phyloP scores from a whole-genome alignment of 129 eudicot species.

The Solidago caesia region DNA sequence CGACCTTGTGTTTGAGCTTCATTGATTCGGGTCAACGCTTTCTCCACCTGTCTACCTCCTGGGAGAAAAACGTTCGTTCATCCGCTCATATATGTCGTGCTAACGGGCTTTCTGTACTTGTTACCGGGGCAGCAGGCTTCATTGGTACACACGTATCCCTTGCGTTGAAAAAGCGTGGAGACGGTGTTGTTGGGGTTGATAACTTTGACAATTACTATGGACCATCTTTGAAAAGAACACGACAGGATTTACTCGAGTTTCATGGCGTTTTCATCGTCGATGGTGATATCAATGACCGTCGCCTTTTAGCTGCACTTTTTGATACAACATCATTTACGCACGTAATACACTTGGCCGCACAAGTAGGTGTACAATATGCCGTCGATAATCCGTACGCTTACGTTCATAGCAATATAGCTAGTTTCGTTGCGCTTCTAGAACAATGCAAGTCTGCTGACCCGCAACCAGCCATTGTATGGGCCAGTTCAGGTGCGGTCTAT shows the following conservation, averaged over 20 bases:
- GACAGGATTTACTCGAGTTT: slow-evolving; percentile 27
- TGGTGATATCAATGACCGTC: slow-evolving; percentile 49
- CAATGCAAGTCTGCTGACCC: slow-evolving; percentile 42
- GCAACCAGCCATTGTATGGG: slow-evolving; percentile 55
- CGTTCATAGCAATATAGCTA: slow-evolving; percentile 45
- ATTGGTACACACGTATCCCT: slow-evolving; percentile 51
- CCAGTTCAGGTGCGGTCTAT: slow-evolving; percentile 57
- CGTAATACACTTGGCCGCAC: slow-evolving; percentile 65
- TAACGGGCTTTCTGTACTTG: slow-evolving; percentile 46
- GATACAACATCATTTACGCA: slow-evolving; percentile 48
- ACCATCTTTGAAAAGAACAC: slow-evolving; percentile 38
- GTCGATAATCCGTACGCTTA: slow-evolving; percentile 53
- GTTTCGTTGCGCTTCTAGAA: slow-evolving; percentile 46
- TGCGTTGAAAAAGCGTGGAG: slow-evolving; percentile 46
- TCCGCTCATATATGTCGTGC: slow-evolving; percentile 53
- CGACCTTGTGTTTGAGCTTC: slow-evolving; percentile 47
- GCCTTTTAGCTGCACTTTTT: slow-evolving; percentile 37
- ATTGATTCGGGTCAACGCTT: slow-evolving; percentile 49
- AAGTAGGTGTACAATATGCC: slow-evolving; percentile 57
- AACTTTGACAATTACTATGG: slow-evolving; percentile 43
- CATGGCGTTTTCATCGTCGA: slow-evolving; percentile 44
- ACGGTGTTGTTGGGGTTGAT: slow-evolving; percentile 59
- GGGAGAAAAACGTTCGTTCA: slow-evolving; percentile 44
- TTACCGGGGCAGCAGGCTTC: slow-evolving; percentile 64
- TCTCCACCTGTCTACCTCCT: slow-evolving; percentile 31